Conservation (phyloP, 75 land plant species). For the Pseudotsuga menziesii region DNA sequence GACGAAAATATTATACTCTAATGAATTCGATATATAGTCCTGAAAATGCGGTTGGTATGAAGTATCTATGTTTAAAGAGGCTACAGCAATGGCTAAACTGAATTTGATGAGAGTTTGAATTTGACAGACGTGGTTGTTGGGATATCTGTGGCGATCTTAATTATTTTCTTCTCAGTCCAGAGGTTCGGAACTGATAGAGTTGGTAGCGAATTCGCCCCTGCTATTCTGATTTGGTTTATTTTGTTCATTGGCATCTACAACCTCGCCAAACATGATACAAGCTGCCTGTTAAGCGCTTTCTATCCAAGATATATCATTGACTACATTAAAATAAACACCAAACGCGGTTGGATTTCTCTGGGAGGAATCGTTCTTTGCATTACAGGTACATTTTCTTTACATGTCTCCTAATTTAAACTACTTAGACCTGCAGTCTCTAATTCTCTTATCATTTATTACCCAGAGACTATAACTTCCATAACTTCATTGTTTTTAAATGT, state of each 20-base stretch:
- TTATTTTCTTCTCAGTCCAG: slow-evolving; percentile 34
- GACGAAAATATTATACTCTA: too few relatives aligned
- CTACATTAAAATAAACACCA: slow-evolving; percentile 29
- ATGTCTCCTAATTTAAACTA: too few relatives aligned
- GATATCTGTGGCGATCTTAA: slow-evolving; percentile 28
- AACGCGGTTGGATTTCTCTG: slow-evolving; percentile 39
- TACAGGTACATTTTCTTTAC: slow-evolving; percentile 21
- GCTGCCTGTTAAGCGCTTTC: slow-evolving; percentile 21
- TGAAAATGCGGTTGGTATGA: too few relatives aligned
- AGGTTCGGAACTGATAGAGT: slow-evolving; percentile 49
- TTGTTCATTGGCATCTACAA: slow-evolving; percentile 35
- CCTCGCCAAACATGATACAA: slow-evolving; percentile 27
- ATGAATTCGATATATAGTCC: too few relatives aligned
- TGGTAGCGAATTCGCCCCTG: slow-evolving; percentile 44
- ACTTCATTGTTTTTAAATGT: too few relatives aligned
- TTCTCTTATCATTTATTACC: background rate
- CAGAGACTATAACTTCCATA: background rate
- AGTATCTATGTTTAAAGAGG: too few relatives aligned
- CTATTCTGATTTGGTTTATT: slow-evolving; percentile 36
- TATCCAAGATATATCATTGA: slow-evolving; percentile 31
- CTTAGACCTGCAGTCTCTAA: background rate
- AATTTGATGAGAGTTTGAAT: too few relatives aligned
- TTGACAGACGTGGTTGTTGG: slow-evolving; percentile 28
- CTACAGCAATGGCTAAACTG: too few relatives aligned
- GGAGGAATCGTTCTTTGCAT: slow-evolving; percentile 47